Base-by-base conservation (phyloP, 2,329 filamentous ascomycete genomes). In the Coniochaeta ligniaria region DNA sequence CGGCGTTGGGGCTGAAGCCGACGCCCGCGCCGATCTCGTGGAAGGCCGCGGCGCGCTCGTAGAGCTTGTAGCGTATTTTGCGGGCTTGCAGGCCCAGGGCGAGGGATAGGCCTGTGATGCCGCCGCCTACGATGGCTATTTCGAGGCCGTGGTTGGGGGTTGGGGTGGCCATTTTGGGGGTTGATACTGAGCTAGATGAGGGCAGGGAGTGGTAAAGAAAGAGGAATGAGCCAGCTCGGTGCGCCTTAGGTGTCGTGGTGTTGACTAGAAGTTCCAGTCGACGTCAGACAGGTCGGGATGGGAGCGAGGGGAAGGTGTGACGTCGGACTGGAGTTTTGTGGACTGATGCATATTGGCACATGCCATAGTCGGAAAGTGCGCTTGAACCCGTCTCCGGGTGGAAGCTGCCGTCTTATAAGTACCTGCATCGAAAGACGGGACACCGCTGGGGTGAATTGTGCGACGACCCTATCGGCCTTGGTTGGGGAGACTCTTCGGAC, bases 1-100 rank as follows among this genome's bases (percentile, higher is more conserved):
- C 75, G 1, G 80, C 79, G 62, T 81, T 82, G n/a, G 79, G 78
- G 8, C 74, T 78, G 64, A 82, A 78, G 3, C 78, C 80, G 28
- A 83, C 78, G 8, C 80, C 81, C 0, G 81, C 80, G 0, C 81
- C 81, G 5, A 79, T 77, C 63, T 81, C 79, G 2, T 73, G 70
- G 59, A 80, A 76, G 1, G 68, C 66, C 0, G 70, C 56, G 0
- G 78, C 74, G 6, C 77, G 75, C 65, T 83, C 81, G 64, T 80
- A 83, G 3, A 83, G 60, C 0, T 70, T 77, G 62, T 75, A 79
- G 5, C 71, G 65, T 17, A 83, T 67, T 2, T 69, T 68, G 38
- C 79, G 77, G 1, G 71, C 71, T 45, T 77, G 71, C 0, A 83
- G 74, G 16, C 74, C 80, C 0, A 82, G 70, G 0, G 79, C 78